Evolutionary conservation across 805 yeast species (phyloP).

Genomic region (Hanseniaspora hatyaiensis): DNA sequence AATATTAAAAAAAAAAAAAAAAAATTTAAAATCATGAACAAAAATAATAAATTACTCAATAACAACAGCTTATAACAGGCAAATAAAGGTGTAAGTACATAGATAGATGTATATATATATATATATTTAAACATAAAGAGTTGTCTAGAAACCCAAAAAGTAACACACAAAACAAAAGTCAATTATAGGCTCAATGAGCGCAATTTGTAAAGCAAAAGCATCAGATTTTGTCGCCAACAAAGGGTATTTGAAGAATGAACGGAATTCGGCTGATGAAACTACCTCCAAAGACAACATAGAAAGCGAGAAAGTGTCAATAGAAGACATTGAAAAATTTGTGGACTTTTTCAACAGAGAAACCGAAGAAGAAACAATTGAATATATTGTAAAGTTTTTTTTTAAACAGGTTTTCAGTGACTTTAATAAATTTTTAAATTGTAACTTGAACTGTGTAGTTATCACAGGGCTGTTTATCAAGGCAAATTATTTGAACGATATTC

Average conservation of each 20-base stretch:
- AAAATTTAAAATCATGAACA: too few relatives aligned
- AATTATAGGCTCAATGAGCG: too few relatives aligned
- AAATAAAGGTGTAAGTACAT: too few relatives aligned
- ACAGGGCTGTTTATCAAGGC: constrained; percentile 3
- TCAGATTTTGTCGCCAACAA: background rate
- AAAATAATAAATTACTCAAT: too few relatives aligned
- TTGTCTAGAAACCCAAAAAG: too few relatives aligned
- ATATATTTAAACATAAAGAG: too few relatives aligned
- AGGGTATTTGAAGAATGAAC: background rate
- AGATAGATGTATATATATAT: too few relatives aligned
- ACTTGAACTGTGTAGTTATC: constrained; percentile 4
- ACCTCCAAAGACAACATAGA: background rate
- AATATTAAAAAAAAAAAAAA: too few relatives aligned
- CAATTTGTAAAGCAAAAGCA: background rate
- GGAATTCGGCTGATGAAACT: background rate
- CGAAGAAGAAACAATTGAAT: background rate
- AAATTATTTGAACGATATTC: constrained; percentile 9
- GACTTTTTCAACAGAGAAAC: background rate
- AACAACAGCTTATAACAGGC: too few relatives aligned
- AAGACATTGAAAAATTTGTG: background rate
- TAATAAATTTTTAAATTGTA: constrained; percentile 5
- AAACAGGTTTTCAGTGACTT: constrained; percentile 10
- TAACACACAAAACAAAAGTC: too few relatives aligned
- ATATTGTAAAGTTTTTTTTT: background rate
- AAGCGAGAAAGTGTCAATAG: constrained; percentile 1